Conservation (phyloP, 2,329 filamentous ascomycete species). For the Zelopaecilomyces penicillatus region DNA sequence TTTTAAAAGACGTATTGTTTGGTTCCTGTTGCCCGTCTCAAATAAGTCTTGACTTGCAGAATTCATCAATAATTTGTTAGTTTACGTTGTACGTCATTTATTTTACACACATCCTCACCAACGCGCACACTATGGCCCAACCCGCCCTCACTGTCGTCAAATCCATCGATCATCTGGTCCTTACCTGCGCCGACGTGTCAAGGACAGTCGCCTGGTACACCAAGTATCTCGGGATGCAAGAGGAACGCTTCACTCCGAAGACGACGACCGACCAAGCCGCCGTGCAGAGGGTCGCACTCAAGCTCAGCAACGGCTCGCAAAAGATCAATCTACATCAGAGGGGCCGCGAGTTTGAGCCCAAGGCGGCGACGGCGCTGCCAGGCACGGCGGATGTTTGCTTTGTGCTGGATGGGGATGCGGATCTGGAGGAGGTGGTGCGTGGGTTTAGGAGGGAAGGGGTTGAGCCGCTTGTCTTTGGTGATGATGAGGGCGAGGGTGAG, state of each 20-base stretch:
- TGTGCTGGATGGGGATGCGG: slow-evolving; percentile 36
- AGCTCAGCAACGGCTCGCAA: slow-evolving; percentile 40
- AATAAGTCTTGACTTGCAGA: too few relatives aligned
- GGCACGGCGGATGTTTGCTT: slow-evolving; percentile 55
- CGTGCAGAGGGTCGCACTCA: slow-evolving; percentile 39
- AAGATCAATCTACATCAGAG: slow-evolving; percentile 55
- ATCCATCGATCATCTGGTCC: slow-evolving; percentile 52
- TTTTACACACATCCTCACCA: too few relatives aligned
- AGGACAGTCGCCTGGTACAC: slow-evolving; percentile 47
- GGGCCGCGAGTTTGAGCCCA: slow-evolving; percentile 52
- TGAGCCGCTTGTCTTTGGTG: slow-evolving; percentile 14
- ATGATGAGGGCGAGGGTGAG: slow-evolving; percentile 30
- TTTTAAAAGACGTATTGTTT: too few relatives aligned
- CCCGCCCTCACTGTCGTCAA: slow-evolving; percentile 22
- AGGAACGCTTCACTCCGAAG: slow-evolving; percentile 39
- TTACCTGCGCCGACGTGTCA: slow-evolving; percentile 45
- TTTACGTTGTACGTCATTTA: too few relatives aligned
- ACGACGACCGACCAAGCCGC: slow-evolving; percentile 18
- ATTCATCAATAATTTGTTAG: too few relatives aligned
- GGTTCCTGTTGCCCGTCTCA: too few relatives aligned
- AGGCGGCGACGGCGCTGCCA: slow-evolving; percentile 42
- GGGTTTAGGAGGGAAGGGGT: slow-evolving; percentile 34
- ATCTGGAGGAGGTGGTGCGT: slow-evolving; percentile 37
- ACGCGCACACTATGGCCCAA: slow-evolving; percentile 19
- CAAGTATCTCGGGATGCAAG: slow-evolving; percentile 47